A percentile compares a stretch with the other conserved stretches of the same genome.
Conservation (phyloP, 176 grass and related monocot species). For the Cocos nucifera region DNA sequence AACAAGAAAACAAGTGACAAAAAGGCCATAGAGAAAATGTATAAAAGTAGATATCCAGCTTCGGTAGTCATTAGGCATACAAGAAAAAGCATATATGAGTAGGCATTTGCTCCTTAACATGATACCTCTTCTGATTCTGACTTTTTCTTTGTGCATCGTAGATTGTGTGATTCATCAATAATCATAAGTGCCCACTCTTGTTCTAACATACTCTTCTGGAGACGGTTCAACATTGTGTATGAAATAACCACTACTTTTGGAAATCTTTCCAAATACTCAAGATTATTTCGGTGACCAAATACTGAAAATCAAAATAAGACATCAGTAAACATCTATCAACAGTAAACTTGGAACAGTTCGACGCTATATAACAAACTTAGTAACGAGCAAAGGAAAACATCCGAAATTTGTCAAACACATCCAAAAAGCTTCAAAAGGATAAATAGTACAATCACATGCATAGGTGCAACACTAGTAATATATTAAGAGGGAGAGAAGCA, state of each 20-base stretch:
- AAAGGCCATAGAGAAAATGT: no score
- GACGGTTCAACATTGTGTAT: slow-evolving; percentile 75
- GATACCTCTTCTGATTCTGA: slow-evolving; percentile 64
- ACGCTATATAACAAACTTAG: no score
- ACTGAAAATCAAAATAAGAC: slow-evolving; percentile 45
- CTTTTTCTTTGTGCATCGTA: slow-evolving; percentile 71
- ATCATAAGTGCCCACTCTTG: slow-evolving; percentile 86
- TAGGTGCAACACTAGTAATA: no score
- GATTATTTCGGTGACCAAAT: slow-evolving; percentile 77
- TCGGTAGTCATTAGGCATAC: neutral
- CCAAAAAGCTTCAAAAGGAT: no score
- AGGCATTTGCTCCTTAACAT: neutral
- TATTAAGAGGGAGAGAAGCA: no score
- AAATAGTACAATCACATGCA: no score
- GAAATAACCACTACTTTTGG: slow-evolving; percentile 79
- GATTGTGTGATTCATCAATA: slow-evolving; percentile 92
- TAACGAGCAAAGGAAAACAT: no score
- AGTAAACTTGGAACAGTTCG: no score
- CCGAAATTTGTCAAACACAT: no score
- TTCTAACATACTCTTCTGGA: slow-evolving; percentile 51
- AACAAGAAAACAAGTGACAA: no score
- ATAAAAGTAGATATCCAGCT: no score
- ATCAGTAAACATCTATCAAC: slow-evolving; percentile 18
- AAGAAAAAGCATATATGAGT: neutral
- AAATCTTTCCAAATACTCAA: slow-evolving; percentile 59